Base-by-base conservation (phyloP, 345 rosid species). In the Litchi chinensis region DNA sequence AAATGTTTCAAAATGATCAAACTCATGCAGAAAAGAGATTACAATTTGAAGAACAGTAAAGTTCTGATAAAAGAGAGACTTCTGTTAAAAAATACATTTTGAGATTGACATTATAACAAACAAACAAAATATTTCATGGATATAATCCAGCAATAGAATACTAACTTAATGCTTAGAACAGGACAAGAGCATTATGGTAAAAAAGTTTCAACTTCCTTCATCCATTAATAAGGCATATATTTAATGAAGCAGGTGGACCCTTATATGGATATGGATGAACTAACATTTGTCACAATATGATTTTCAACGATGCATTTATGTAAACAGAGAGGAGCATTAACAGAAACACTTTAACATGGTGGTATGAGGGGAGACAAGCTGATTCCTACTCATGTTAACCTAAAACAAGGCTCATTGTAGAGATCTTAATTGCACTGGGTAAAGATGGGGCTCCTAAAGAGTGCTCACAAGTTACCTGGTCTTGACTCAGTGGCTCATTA, bases 1-100 rank as follows among this genome's bases (percentile, higher is more conserved):
- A 65, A 41, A 86, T 65, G 39, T 32, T 69, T 39, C 11, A 0
- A 44, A 24, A 77, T 39, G 68, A 15, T 69, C 41, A 69, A 75
- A 59, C 8, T 22, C 52, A 40, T 76, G 13, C 19, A 76, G 22
- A 13, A 52, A 56, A 40, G 26, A 22, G 44, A 56, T 24, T 28
- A 22, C 73, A 76, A 56, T 50, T 28, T 65, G 50, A n/a, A 11
- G 16, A 60, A 40, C 66, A n/a, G 46, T 12, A 41, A 60, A 59
- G 41, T 19, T 56, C 65, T 24, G 8, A 57, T 1, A 32, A 57
- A 37, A 73, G 43, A n/a, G 18, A 39, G 21, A 56, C 15, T 46
- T 37, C 50, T 6, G 24, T 3, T 41, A 13, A 37, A 19, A 75
- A 46, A 24, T 28, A 19, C 44, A 50, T 19, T 16, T 26, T 72